Evolutionary conservation across 1,284 basidiomycete genomes (phyloP).

Genomic region (Cystobasidium slooffiae): DNA sequence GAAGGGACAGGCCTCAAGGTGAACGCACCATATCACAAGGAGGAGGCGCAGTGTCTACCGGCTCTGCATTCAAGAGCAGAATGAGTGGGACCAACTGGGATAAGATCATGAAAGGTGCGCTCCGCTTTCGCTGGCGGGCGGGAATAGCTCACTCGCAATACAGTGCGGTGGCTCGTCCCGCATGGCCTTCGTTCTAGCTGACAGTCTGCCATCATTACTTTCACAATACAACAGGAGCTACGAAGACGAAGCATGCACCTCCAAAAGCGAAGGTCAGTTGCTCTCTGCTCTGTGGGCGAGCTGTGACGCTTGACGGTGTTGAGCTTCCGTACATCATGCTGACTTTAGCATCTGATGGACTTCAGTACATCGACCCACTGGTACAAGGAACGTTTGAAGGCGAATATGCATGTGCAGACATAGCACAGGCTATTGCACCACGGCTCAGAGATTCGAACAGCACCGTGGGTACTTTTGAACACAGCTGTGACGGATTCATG

Average conservation of each 20-base stretch:
- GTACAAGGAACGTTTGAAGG: constrained; percentile 92
- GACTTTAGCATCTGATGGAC: not conserved
- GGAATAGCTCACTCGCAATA: not conserved
- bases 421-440: constrained; percentile 80
- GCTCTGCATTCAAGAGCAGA: constrained; percentile 22
- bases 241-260: constrained; percentile 87
- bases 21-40: constrained; percentile 16
- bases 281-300: not conserved
- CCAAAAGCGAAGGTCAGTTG: constrained; percentile 82
- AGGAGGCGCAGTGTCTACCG: constrained; percentile 17
- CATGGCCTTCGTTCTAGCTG: not conserved
- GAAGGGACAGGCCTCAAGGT: constrained; percentile 2
- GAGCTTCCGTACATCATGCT: not conserved
- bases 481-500: not conserved
- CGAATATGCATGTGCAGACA: constrained; percentile 87
- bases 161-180: not conserved
- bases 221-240: constrained; percentile 45
- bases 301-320: not conserved
- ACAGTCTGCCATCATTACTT: not conserved
- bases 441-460: constrained; percentile 87
- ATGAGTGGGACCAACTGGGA: constrained; percentile 34
- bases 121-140: not conserved
- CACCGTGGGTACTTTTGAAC: constrained; percentile 65
- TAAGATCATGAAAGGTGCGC: constrained; percentile 28
- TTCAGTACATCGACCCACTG: constrained; percentile 74